Conservation (phyloP, 768 basidiomycete genomes). For the Auricularia auricula-judae region DNA sequence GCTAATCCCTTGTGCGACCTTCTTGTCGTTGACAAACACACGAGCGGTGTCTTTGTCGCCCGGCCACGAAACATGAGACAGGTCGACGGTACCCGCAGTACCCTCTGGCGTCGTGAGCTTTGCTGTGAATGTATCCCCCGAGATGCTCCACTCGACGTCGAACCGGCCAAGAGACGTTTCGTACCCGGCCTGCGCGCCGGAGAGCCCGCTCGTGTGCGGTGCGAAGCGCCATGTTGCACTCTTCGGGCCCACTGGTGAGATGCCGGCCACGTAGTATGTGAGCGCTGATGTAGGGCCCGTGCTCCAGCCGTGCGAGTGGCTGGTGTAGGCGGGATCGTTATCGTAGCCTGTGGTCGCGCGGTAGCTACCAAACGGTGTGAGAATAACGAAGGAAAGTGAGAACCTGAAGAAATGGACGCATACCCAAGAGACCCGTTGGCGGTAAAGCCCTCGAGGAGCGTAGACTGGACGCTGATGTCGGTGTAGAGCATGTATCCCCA, state of each 20-base stretch:
- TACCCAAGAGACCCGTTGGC: constrained; percentile 39
- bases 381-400: too few relatives aligned
- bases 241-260: constrained; percentile 35
- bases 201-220: constrained; percentile 32
- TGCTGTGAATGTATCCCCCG: constrained; percentile 12
- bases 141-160: constrained; percentile 32
- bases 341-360: constrained; percentile 44
- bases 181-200: constrained; percentile 38
- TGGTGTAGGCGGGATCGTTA: constrained; percentile 45
- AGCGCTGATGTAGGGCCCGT: constrained; percentile 46
- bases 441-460: constrained; percentile 48
- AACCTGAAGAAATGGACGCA: constrained; percentile 3
- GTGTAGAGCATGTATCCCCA: constrained; percentile 56
- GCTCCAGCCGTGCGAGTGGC: constrained; percentile 50
- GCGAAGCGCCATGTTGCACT: constrained; percentile 38
- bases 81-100: constrained; percentile 20
- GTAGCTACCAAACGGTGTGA: constrained; percentile 10
- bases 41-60: not conserved
- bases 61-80: constrained; percentile 4
- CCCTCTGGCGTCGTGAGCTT: constrained; percentile 19
- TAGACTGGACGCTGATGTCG: constrained; percentile 42
- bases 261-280: constrained; percentile 44
- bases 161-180: constrained; percentile 42
- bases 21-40: not conserved
- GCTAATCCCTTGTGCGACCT: not conserved